These are phyloP conservation scores for Chrysanthemum lavandulifolium DNA, from an alignment of 129 eudicot species.

Conservation along the genomic window DNA sequence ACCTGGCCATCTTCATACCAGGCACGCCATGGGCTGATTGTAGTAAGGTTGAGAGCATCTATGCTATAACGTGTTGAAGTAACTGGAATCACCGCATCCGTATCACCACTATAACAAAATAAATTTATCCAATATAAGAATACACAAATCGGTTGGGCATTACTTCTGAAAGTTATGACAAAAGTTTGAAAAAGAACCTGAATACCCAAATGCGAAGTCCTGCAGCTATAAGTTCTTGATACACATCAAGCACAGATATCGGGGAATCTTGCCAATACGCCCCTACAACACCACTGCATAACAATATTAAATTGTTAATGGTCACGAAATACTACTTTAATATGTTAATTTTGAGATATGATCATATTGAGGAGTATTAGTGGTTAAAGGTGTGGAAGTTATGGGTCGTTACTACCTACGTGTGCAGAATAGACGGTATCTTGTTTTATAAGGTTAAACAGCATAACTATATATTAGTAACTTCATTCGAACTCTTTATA, in stretches of 20 bases:
- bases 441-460: neutral
- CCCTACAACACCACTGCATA: constrained; percentile 52
- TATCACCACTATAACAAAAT: constrained; percentile 67
- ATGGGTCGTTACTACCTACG: no score
- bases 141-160: neutral
- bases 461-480: neutral
- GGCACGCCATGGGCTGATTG: constrained; percentile 79
- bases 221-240: constrained; percentile 40
- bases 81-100: constrained; percentile 87
- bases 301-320: constrained; percentile 13
- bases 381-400: no score
- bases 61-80: constrained; percentile 87
- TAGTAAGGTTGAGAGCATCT: constrained; percentile 76
- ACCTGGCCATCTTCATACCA: constrained; percentile 99
- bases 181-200: constrained; percentile 51
- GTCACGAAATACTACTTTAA: neutral
- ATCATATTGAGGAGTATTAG: neutral
- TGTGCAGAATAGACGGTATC: no score
- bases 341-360: neutral
- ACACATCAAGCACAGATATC: constrained; percentile 62
- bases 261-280: constrained; percentile 82
- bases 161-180: neutral
- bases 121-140: neutral
- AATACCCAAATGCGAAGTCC: constrained; percentile 93
- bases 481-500: neutral